phyloP scores from a whole-genome alignment of 768 basidiomycete genomes.

The Tubosaeta brunneosetosa region DNA sequence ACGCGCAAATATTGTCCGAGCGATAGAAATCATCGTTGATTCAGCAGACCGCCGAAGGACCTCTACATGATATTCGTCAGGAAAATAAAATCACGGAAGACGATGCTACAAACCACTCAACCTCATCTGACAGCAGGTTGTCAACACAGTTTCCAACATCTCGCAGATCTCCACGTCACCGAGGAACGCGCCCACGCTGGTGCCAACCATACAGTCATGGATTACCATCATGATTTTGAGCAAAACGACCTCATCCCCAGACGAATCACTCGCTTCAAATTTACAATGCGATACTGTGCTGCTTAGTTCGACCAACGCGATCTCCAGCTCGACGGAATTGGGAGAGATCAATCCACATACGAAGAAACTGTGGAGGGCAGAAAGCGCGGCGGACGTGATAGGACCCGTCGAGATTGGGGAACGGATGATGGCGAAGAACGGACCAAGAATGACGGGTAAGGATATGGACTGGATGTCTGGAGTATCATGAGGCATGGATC shows the following conservation, averaged over 20 bases:
- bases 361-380: conserved; percentile 86
- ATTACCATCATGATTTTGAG: conserved; percentile 89
- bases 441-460: conserved; percentile 63
- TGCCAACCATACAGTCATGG: conserved; percentile 70
- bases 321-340: conserved; percentile 50
- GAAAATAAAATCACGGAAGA: conserved; percentile 2
- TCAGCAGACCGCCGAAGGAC: conserved; percentile 85
- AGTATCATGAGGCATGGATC: conserved; percentile 13
- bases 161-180: conserved; percentile 96
- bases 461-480: conserved; percentile 58
- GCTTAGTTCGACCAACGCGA: conserved; percentile 77
- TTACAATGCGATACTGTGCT: conserved; percentile 92
- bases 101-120: conserved; percentile 68
- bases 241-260: conserved; percentile 95
- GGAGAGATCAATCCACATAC: conserved; percentile 66
- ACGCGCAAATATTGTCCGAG: conserved; percentile 74
- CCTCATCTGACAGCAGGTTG: conserved; percentile 95
- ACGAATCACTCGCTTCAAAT: conserved; percentile 95
- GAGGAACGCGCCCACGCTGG: conserved; percentile 58
- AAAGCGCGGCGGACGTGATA: conserved; percentile 92
- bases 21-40: conserved; percentile 82
- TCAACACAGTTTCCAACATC: conserved; percentile 95
- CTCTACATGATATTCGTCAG: conserved; percentile 45
- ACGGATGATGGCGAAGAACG: conserved; percentile 90
- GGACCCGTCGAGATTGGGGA: conserved; percentile 95